Conservation (phyloP, 164 flowering plant genomes). For the Annona cherimola region DNA sequence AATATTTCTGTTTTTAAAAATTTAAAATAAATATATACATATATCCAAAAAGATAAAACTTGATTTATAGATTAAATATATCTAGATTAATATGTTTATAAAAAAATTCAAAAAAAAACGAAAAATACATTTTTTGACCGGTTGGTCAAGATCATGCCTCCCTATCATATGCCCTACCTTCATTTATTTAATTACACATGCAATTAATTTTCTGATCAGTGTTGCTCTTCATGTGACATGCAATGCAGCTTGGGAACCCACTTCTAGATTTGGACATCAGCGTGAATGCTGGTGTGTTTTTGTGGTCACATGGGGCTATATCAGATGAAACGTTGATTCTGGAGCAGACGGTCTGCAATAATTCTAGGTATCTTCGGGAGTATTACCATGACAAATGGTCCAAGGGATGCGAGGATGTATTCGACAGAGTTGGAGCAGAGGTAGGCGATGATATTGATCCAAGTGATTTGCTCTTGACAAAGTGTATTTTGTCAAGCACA, state of each 20-base stretch:
- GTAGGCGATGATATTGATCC: conserved; percentile 19
- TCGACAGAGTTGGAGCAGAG: conserved; percentile 23
- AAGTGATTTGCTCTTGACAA: conserved; percentile 23
- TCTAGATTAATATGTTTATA: too few relatives aligned
- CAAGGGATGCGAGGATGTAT: conserved; percentile 26
- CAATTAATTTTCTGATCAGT: too few relatives aligned
- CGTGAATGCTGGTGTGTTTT: conserved; percentile 20
- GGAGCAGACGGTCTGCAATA: conserved; percentile 32
- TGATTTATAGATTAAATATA: too few relatives aligned
- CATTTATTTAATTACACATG: too few relatives aligned
- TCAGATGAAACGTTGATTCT: conserved; percentile 25
- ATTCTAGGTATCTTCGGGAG: conserved; percentile 16
- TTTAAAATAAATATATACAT: too few relatives aligned
- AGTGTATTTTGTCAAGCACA: conserved; percentile 15
- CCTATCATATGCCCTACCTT: too few relatives aligned
- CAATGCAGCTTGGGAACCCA: conserved; percentile 36
- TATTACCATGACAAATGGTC: conserved; percentile 17
- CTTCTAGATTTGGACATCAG: conserved; percentile 38
- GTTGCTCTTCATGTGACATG: background rate
- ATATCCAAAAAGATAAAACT: too few relatives aligned
- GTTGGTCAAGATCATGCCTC: too few relatives aligned
- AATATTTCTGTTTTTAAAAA: too few relatives aligned
- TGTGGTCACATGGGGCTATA: conserved; percentile 44
- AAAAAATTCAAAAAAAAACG: too few relatives aligned
- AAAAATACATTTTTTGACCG: too few relatives aligned